phyloP scores from a whole-genome alignment of 148 eudicot genomes.

The Persicaria maculosa region DNA sequence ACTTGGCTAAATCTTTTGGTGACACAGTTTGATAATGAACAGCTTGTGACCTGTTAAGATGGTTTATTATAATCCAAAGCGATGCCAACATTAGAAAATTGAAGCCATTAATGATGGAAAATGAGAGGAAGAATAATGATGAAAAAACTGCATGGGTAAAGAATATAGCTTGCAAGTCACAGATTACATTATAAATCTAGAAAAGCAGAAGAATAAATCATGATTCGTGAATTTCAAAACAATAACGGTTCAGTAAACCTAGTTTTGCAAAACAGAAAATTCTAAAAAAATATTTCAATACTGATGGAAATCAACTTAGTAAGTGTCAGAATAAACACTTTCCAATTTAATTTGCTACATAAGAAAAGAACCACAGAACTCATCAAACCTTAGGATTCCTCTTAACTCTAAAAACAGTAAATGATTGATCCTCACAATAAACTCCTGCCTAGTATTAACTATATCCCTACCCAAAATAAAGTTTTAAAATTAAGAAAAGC shows the following conservation, averaged over 20 bases:
- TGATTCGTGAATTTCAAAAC: neutral
- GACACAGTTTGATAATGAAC: constrained; percentile 77
- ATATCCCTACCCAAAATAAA: neutral
- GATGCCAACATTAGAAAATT: too few species aligned
- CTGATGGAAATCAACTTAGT: too few species aligned
- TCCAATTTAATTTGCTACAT: neutral
- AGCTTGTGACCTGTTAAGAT: constrained; percentile 27
- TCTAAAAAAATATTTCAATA: too few species aligned
- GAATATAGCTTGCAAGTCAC: too few species aligned
- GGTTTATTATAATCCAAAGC: neutral
- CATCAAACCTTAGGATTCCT: neutral
- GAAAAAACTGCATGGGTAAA: too few species aligned
- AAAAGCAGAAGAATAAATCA: neutral
- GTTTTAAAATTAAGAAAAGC: neutral
- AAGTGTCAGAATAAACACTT: too few species aligned
- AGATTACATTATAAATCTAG: neutral
- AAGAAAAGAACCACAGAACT: neutral
- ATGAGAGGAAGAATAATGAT: neutral
- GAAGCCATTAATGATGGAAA: neutral
- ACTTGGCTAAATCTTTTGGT: constrained; percentile 61
- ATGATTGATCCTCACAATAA: neutral
- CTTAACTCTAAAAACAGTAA: neutral
- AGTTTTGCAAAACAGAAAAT: neutral
- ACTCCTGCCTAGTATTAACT: neutral
- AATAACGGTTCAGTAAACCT: neutral